Percentiles rank a stretch among this genome's conserved stretches.
phyloP scores from a whole-genome alignment of 192 early-diverging fungal genomes.

The Backusella circina region DNA sequence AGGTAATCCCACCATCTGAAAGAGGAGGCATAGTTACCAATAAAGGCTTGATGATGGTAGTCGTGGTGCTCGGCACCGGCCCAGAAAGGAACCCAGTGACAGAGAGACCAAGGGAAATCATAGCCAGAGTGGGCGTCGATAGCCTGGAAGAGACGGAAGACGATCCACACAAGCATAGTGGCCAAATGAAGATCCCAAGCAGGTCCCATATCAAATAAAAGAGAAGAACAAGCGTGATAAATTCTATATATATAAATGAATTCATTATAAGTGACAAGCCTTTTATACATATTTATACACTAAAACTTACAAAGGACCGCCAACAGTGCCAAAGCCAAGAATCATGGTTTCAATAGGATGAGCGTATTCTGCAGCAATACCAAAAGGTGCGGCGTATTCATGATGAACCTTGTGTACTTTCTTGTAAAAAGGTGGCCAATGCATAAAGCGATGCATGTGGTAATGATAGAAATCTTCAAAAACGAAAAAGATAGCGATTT shows the following conservation, averaged over 20 bases:
- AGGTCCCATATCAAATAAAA: neutral
- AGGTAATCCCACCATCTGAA: conserved; percentile 91
- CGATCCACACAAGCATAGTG: conserved; percentile 83
- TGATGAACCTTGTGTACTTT: conserved; percentile 95
- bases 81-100: conserved; percentile 84
- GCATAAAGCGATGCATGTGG: conserved; percentile 85
- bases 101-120: conserved; percentile 93
- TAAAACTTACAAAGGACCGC: conserved; percentile 57
- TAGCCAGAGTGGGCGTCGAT: conserved; percentile 93
- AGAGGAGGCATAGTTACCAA: conserved; percentile 76
- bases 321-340: conserved; percentile 82
- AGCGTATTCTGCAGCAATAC: conserved; percentile 82
- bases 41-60: conserved; percentile 85
- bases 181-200: conserved; percentile 76
- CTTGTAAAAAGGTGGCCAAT: conserved; percentile 86
- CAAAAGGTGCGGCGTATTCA: conserved; percentile 87
- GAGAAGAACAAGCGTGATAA: conserved; percentile 10
- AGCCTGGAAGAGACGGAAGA: conserved; percentile 74
- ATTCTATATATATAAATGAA: conserved; percentile 18
- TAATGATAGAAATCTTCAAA: conserved; percentile 91
- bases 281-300: neutral
- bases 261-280: neutral
- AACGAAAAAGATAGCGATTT: conserved; percentile 75
- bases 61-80: conserved; percentile 93
- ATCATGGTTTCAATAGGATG: conserved; percentile 84